Evolutionary conservation across 78 protist genomes (phyloP).

Genomic region (Pigoraptor vietnamica): DNA sequence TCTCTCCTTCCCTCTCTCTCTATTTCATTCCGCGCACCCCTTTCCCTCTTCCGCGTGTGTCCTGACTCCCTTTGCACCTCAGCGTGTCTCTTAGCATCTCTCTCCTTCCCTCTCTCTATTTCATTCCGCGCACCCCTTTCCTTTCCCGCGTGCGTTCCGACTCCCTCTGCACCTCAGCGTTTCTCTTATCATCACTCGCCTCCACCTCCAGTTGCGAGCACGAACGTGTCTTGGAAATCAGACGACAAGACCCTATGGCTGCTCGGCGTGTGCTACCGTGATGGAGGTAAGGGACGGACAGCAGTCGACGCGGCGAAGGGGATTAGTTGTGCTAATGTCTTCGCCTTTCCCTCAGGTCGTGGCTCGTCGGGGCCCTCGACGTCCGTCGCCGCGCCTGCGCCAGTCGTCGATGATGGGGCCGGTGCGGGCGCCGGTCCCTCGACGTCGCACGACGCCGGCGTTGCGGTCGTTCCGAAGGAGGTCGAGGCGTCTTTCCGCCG

Average conservation of each 20-base stretch:
- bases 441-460: background rate
- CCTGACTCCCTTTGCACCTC: background rate
- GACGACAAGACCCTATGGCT: background rate
- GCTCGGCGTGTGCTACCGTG: background rate
- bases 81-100: background rate
- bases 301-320: background rate
- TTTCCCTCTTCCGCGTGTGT: background rate
- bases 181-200: background rate
- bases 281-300: background rate
- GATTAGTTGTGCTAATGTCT: too few relatives aligned
- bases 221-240: background rate
- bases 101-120: background rate
- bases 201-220: background rate
- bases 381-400: background rate
- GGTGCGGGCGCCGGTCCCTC: background rate
- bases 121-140: background rate
- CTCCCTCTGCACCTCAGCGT: background rate
- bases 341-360: background rate
- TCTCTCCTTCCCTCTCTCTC: background rate
- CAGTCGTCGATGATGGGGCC: background rate
- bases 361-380: background rate
- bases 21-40: background rate
- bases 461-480: background rate
- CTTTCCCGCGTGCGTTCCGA: background rate
- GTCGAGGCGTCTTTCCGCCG: conserved; percentile 63